phyloP scores from a whole-genome alignment of 495 filamentous ascomycete genomes.

The Hyaloscypha finlandica region DNA sequence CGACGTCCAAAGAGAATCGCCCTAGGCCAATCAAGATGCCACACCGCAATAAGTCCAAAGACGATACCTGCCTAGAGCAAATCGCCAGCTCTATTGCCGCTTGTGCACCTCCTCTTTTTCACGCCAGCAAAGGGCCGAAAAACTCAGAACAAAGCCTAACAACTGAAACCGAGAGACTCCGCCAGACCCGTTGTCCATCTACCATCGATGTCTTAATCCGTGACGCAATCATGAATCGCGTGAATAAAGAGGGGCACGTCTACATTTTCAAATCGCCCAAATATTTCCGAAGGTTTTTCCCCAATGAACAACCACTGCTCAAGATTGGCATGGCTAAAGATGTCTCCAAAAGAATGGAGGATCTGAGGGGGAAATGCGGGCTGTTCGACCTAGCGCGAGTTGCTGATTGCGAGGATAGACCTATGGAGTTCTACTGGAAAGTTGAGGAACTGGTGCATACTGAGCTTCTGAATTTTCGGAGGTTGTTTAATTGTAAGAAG shows the following conservation, averaged over 20 bases:
- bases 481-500: conserved; percentile 8
- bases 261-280: conserved; percentile 12
- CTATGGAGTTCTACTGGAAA: conserved; percentile 3
- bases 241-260: conserved; percentile 7
- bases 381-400: conserved; percentile 5
- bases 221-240: conserved; percentile 4
- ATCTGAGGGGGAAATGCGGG: conserved; percentile 7
- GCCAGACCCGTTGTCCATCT: background rate
- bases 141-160: background rate
- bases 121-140: conserved; percentile 1
- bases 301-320: background rate
- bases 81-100: background rate
- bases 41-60: conserved; percentile 5
- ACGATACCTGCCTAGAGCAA: conserved; percentile 12
- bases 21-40: conserved; percentile 10
- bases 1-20: background rate
- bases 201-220: conserved; percentile 8
- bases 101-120: background rate
- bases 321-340: conserved; percentile 14
- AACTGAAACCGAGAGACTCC: background rate
- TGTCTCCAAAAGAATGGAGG: background rate
- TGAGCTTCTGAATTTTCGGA: conserved; percentile 7
- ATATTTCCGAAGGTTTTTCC: conserved; percentile 1
- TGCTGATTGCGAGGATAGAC: background rate
- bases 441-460: conserved; percentile 15